Evolutionary conservation across 169 alveolate genomes (phyloP).

Genomic region (Eimeria sp.): DNA sequence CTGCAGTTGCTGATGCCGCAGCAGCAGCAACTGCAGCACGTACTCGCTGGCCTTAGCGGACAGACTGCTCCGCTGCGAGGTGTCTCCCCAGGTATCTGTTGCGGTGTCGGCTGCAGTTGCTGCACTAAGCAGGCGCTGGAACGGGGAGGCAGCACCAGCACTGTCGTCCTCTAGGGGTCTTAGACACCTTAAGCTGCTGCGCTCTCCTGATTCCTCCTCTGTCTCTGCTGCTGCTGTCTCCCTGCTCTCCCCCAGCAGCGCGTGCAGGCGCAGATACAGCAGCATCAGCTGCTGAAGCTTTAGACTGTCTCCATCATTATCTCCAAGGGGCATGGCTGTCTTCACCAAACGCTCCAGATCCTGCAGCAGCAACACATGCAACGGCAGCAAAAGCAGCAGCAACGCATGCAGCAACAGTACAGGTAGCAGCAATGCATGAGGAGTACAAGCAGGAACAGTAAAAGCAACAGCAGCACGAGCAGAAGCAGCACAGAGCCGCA

Average conservation of each 20-base stretch:
- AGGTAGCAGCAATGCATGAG: no score
- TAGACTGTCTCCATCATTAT: background rate
- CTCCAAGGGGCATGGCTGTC: background rate
- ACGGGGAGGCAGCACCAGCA: no score
- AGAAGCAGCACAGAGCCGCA: background rate
- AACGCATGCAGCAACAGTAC: no score
- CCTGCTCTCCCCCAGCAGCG: slow-evolving; percentile 11
- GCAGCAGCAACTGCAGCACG: no score
- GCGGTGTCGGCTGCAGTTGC: no score
- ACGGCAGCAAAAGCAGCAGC: no score
- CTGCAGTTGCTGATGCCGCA: no score
- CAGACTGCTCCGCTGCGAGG: no score
- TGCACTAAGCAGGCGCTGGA: no score
- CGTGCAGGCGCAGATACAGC: slow-evolving; percentile 37
- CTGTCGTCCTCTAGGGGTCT: background rate
- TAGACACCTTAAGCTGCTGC: background rate
- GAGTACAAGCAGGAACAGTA: background rate
- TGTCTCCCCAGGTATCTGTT: no score
- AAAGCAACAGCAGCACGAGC: background rate
- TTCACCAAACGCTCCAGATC: background rate
- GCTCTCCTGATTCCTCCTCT: background rate
- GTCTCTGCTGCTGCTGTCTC: slow-evolving; percentile 63
- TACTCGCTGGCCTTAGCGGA: no score
- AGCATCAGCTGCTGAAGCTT: background rate
- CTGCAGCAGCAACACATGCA: background rate